phyloP scores from a whole-genome alignment of 352 stramenopile species.

The Poterioochromonas sp. region DNA sequence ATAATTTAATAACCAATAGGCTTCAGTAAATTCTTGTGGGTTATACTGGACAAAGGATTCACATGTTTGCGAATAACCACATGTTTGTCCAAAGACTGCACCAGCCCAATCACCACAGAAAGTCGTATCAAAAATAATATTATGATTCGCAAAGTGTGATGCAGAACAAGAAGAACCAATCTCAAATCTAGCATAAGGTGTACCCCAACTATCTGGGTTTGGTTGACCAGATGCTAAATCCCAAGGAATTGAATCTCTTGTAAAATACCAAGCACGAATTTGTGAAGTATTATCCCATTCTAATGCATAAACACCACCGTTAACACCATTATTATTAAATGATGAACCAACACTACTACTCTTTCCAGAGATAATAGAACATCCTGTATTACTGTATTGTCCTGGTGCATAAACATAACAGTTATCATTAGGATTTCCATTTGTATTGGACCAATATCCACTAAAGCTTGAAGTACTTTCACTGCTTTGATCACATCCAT shows the following conservation, averaged over 20 bases:
- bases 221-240: conserved; percentile 7
- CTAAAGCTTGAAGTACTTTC: background rate
- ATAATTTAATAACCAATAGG: conserved; percentile 28
- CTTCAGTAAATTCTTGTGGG: background rate
- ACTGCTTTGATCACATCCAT: background rate
- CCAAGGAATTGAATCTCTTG: background rate
- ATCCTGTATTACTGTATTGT: conserved; percentile 3
- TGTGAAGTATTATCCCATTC: background rate
- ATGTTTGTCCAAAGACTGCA: background rate
- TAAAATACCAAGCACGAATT: conserved; percentile 29
- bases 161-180: background rate
- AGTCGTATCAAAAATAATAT: conserved; percentile 27
- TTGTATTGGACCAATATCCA: background rate
- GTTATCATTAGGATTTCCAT: background rate
- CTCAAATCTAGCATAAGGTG: background rate
- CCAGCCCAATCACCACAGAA: conserved; percentile 32
- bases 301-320: conserved; percentile 19
- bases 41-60: conserved; percentile 30
- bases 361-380: background rate
- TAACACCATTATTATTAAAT: conserved; percentile 24
- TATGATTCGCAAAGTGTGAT: background rate
- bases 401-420: background rate
- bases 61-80: background rate
- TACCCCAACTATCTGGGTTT: conserved; percentile 25
- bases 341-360: background rate